Evolutionary conservation across 148 eudicot species (phyloP), one percentile per base, ranked within the genome.

Genomic region (Oxyria digyna): DNA sequence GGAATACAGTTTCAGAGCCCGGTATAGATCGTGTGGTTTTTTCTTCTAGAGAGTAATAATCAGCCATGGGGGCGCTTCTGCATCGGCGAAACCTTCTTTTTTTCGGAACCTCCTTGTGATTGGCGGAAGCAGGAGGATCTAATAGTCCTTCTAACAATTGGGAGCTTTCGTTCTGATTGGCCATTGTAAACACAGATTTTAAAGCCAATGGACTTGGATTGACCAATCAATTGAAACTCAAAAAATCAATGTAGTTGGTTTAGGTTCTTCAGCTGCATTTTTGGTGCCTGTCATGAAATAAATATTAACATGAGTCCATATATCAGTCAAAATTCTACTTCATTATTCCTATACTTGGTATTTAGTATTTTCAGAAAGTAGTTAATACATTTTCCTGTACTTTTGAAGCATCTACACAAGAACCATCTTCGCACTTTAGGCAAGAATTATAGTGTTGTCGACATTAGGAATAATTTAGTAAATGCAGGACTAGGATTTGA

Each of bases 1-100:
- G 29, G 13, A 76, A 62, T 26, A 76, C 4, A n/a, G 86, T 77
- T 37, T 77, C 73, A 17, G 87, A 55, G 38, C 7, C 72, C 49
- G 75, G 67, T 72, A 71, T 40, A 37, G 70, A 67, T 48, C 42
- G 29, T 14, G 12, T 50, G 48, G 46, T 73, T 37, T 77, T 67
- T 27, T 64, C 38, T 70, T 83, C 84, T 4, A 42, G 9, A 42
- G 50, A 27, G 27, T 9, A 11, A 23, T 14, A 12, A 24, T 71
- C 73, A 33, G n/a, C 49, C 37, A 24, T 27, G 2, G 73, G 73
- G 3, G 73, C 73, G 14, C 67, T 71, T 59, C 42, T 71, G 26
- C 73, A 71, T 27, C 73, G 73, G 12, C 73, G 67, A 26, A 55
- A 42, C 40, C 73, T 55, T 70, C 73, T 70, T 26, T 42, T 23